Evolutionary conservation across 306 rosid species (phyloP).

Genomic region (Cicer chorassanicum): DNA sequence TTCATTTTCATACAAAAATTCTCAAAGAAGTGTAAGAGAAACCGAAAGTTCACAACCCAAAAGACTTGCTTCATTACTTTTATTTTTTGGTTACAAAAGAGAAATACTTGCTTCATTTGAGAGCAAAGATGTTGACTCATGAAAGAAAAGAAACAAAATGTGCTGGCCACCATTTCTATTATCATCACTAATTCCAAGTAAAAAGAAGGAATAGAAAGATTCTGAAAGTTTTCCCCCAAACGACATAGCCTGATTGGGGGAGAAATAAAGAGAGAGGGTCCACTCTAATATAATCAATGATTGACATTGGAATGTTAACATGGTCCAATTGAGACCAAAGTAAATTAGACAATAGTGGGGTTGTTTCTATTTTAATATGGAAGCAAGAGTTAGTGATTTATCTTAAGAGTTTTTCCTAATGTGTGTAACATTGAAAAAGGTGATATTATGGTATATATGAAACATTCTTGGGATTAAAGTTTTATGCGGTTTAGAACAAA

Average conservation of each 20-base stretch:
- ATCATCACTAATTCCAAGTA: slow-evolving; percentile 28
- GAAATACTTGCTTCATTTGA: slow-evolving; percentile 43
- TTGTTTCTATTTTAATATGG: not conserved
- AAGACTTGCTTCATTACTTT: slow-evolving; percentile 37
- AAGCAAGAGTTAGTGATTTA: not conserved
- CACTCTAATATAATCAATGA: slow-evolving; percentile 1
- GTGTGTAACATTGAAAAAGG: slow-evolving; percentile 3
- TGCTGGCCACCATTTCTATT: slow-evolving; percentile 45
- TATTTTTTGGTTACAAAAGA: no score
- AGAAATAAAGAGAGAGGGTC: slow-evolving; percentile 20
- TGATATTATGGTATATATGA: not conserved
- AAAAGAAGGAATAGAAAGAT: slow-evolving; percentile 32
- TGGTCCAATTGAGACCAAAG: not conserved
- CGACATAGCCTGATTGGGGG: slow-evolving; percentile 1
- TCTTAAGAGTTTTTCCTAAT: not conserved
- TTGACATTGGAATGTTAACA: not conserved
- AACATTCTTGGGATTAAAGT: no score
- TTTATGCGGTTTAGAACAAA: no score
- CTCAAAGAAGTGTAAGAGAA: slow-evolving; percentile 29
- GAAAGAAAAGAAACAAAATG: slow-evolving; percentile 35
- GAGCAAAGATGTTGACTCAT: slow-evolving; percentile 40
- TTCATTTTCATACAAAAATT: no score
- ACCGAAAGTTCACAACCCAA: slow-evolving; percentile 22
- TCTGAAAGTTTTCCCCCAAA: slow-evolving; percentile 7
- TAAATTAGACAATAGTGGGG: not conserved